Base-by-base conservation (phyloP, 2,329 filamentous ascomycete species). In the Alternaria brassicicola region DNA sequence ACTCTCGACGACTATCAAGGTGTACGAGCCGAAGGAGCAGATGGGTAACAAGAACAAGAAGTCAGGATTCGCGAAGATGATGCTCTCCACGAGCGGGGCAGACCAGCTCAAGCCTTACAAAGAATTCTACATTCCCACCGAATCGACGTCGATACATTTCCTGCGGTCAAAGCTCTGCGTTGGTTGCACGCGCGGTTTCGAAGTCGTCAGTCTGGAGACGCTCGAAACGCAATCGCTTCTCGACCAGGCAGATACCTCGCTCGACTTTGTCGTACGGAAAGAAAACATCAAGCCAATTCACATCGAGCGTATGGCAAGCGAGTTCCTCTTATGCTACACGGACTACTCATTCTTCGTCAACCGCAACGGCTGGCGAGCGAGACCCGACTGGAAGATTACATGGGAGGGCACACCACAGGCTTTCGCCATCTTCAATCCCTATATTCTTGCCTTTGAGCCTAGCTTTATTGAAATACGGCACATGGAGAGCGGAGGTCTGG, bases 291-390 rank as follows among this genome's bases (percentile, higher is more conserved):
- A 91, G 76, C 94, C 95, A 3, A 96, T 99, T 64, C 94, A 98
- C 73, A 98, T 99, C 67, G 96, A 99, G 78, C 90, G 95, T 43
- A 89, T 98, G 75, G 96, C 96, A 68, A 93, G 94, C 76, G 95
- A 99, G 75, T 99, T 99, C 83, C 79, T 99, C 67, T 88, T 99
- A 64, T 98, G 97, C 79, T 99, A 99, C 80, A 95, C 92, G 4
- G 95, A 99, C 77, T 99, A 97, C 79, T 97, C 92, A 12, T 99
- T 99, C 86, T 99, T 98, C 73, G 95, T 99, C 75, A 98, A 99
- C 79, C 88, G 95, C 71, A 98, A 99, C 77, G 95, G 95, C 35
- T 99, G 95, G 95, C 88, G 95, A 63, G 94, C 94, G 52, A 86
- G 93, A 71, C 93, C 93, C 5, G 95, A 99, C 78, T 99, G 95